Base-by-base conservation (phyloP, 257 asterid species). In the Solanum sejunctum region DNA sequence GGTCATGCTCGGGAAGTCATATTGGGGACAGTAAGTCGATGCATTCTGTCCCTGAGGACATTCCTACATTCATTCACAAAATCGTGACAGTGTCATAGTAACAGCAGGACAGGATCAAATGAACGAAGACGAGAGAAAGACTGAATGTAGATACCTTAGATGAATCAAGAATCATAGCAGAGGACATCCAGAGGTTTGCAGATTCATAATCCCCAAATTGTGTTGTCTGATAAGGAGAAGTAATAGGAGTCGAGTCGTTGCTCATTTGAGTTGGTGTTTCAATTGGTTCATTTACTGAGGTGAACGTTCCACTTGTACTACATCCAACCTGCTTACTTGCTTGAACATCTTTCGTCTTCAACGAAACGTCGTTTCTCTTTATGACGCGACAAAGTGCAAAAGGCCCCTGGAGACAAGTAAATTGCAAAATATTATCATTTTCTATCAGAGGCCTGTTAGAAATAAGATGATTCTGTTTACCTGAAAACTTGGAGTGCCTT, bases 351-450 rank as follows among this genome's bases (percentile, higher is more conserved):
- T 12, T 81, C 52, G 77, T 84, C 83, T 86, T 90, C 73, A 77
- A 63, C 10, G 81, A 49, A 64, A 13, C 85, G 77, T 84, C 93
- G 47, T 86, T 88, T 86, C 88, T 89, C 84, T 90, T 89, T 57
- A 88, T 88, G 79, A 90, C 84, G 6, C 93, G 90, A 57, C 91
- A 88, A 87, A 90, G 87, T 49, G 91, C 92, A 21, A 67, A 90
- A 45, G 89, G 84, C 23, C 92, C 89, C 92, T 90, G 82, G 56
- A 75, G 52, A 82, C 16, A 12, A 69, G 54, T 0, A 5, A 81
- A 11, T 39, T 57, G 39, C 67, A 39, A 10, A 57, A 81, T 41
- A 56, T 57, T 43, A 26, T 58, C 56, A 58, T n/a, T 81, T 57
- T n/a, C 41, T 20, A 54, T 17, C 51, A 80, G 20, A 28, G 47